Evolutionary conservation across 129 eudicot species (phyloP), one percentile per base, ranked within the genome.

Genomic region (Sambucus nigra): DNA sequence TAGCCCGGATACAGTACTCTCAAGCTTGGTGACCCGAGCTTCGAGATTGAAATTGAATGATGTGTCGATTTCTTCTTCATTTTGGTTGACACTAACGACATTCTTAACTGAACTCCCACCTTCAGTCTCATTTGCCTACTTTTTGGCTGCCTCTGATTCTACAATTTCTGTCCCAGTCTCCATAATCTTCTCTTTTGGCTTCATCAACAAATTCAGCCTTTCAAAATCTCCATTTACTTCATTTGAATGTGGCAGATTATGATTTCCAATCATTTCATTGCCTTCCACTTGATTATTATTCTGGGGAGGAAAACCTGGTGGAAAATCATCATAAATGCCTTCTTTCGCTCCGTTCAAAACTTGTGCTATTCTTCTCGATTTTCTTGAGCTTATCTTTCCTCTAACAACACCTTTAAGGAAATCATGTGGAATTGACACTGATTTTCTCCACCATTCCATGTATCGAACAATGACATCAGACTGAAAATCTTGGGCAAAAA

Each of bases 371-470:
- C 46, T 53, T 2, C 14, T 45, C 4, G 9, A 16, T 19, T 16
- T 12, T 16, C 66, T 20, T 12, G 47, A 14, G 48, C 50, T 66
- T 47, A 50, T 39, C 17, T 18, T 39, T 24, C 57, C 2, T 55
- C 21, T 35, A 16, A 23, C 50, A 26, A 57, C 32, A n/a, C 59
- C 45, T 35, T 39, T 44, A 20, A 16, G 0, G 12, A 21, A 19
- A 67, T 23, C 4, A 1, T 17, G 20, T 26, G 31, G 73, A 41
- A 18, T 27, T 29, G 25, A 14, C 23, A 64, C 51, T 2, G 27
- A 20, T 2, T 60, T 54, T 63, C 29, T 42, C 68, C 77, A 71
- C 77, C 71, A 71, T 1, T 54, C 40, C 58, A 31, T 15, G 22
- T 65, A 71, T 31, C 59, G 24, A 5, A 28, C 11, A 13, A 53